Percentiles rank a stretch among this genome's conserved stretches.
Conservation (phyloP, 331 rosid species). For the Pyrus hybrid region DNA sequence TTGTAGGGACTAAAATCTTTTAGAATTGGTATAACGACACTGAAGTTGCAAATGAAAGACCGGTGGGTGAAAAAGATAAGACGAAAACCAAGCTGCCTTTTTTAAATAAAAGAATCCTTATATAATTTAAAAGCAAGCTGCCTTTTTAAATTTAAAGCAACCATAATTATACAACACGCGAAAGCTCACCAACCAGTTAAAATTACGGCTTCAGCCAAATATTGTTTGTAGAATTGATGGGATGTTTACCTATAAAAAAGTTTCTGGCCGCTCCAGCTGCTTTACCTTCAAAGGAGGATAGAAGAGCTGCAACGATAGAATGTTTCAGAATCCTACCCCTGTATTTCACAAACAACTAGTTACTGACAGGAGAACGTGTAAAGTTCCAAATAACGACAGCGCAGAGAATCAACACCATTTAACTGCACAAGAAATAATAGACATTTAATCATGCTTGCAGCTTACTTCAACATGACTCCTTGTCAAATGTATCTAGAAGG, state of each 20-base stretch:
- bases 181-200: neutral
- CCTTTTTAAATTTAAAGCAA: neutral
- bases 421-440: neutral
- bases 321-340: neutral
- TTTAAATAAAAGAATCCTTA: neutral
- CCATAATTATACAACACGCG: neutral
- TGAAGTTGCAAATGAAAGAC: neutral
- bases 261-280: neutral
- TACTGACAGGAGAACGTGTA: neutral
- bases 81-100: neutral
- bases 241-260: neutral
- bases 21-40: neutral
- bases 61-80: neutral
- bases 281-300: neutral
- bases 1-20: neutral
- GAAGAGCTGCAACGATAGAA: neutral
- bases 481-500: neutral
- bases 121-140: neutral
- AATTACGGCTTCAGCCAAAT: neutral
- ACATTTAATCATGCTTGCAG: neutral
- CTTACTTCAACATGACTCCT: neutral
- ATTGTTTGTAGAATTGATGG: neutral
- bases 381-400: neutral
- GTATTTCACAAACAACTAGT: neutral
- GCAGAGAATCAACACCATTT: neutral